Evolutionary conservation across 2,329 filamentous ascomycete species (phyloP), one percentile per base, ranked within the genome.

Genomic region (Gremmenia infestans): DNA sequence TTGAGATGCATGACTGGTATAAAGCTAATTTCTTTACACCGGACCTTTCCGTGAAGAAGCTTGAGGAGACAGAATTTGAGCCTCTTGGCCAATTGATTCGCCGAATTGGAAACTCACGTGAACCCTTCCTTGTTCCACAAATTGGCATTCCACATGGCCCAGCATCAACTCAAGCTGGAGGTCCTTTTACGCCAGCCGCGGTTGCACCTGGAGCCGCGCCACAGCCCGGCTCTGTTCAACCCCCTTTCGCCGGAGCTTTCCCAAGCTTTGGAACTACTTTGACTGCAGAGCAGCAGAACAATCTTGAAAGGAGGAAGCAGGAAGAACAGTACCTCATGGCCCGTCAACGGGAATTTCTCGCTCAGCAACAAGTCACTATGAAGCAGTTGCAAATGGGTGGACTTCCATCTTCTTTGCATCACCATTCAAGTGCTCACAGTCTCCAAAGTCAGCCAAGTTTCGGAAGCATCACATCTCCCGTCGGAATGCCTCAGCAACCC

Each of bases 1-100:
- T 99, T 50, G 94, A 99, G 73, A 99, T 99, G 94, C 95, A 99
- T 65, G 95, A 99, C 67, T 99, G 94, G 94, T 99, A 97, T 75
- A 97, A 97, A 72, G 93, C 92, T 39, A 92, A 93, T 47, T 99
- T 97, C 75, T 99, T 99, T 73, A 96, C 91, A 0, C 87, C 93
- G 0, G 93, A 99, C 65, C 79, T 99, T 19, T 84, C 95, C 45
- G 94, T 99, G 35, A 97, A 95, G 76, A 96, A 96, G 71, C 79
- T 93, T 5, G 94, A 99, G 70, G 94, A 99, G 67, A 78, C 81
- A 0, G 93, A 99, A 50, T 99, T 97, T 66, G 94, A 99, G 72
- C 94, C 93, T 12, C 77, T 99, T 9, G 94, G 93, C 2, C 92
- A 97, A 72, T 82, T 99, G 23, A 97, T 99, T 60, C 81, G 94